Conservation (phyloP, 2,329 filamentous ascomycete genomes). For the Colletotrichum australisinense region DNA sequence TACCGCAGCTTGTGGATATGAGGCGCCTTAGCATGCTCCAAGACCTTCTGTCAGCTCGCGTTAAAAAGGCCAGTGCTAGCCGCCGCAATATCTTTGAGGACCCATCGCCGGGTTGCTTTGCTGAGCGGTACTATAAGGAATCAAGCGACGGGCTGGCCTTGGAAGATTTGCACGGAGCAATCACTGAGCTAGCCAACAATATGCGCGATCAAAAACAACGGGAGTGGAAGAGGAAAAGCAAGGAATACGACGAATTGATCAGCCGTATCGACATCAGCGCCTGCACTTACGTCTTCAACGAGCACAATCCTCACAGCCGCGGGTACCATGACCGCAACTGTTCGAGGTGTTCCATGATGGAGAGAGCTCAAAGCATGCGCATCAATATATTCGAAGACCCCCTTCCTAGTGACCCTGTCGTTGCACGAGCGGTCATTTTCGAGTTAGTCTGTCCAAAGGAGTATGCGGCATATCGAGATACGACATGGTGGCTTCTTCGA, state of each 20-base stretch:
- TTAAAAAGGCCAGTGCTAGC: neutral
- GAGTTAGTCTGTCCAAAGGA: conserved; percentile 51
- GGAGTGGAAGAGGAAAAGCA: conserved; percentile 47
- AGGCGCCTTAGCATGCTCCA: conserved; percentile 51
- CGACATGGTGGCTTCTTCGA: conserved; percentile 52
- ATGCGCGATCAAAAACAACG: conserved; percentile 40
- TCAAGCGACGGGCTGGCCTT: conserved; percentile 35
- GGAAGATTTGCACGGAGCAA: conserved; percentile 36
- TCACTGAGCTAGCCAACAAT: conserved; percentile 39
- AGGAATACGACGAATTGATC: conserved; percentile 46
- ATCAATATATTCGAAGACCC: conserved; percentile 54
- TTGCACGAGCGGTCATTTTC: conserved; percentile 51
- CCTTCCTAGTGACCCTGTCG: conserved; percentile 46
- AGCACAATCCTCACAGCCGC: conserved; percentile 29
- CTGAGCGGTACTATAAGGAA: conserved; percentile 41
- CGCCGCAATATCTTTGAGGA: conserved; percentile 60
- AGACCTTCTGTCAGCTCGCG: conserved; percentile 54
- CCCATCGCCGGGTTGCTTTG: conserved; percentile 45
- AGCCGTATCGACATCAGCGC: conserved; percentile 42
- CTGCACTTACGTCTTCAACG: conserved; percentile 45
- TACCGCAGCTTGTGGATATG: conserved; percentile 61
- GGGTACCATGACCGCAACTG: conserved; percentile 44
- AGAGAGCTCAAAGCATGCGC: conserved; percentile 42
- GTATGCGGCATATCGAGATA: conserved; percentile 52
- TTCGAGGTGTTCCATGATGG: conserved; percentile 48